Evolutionary conservation across 129 eudicot species (phyloP), one percentile per base, ranked within the genome.

Genomic region (Tagetes patula): DNA sequence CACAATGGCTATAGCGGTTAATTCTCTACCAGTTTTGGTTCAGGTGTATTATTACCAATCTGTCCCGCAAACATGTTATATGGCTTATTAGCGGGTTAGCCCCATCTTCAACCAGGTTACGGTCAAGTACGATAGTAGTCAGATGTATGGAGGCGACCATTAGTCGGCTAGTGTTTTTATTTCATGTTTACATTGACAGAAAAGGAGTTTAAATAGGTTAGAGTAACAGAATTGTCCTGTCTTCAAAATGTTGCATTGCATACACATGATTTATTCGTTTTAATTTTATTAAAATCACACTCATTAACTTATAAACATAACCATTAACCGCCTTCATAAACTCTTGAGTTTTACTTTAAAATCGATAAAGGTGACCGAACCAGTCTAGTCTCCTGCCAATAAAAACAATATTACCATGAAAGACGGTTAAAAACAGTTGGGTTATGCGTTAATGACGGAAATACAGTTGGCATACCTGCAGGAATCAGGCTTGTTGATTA

Each of bases 401-500:
- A 39, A 2, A 75, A 65, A 37, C 42, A 33, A 37, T 20, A 37
- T 60, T 46, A 73, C 31, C 38, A 47, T 2, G 52, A n/a, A 32
- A 20, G 20, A 13, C 13, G 39, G n/a, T 45, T 9, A 31, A 27
- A 41, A 43, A 0, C 1, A 32, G 27, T 73, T 60, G 10, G 10
- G 37, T 45, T 14, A 7, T 32, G 6, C 5, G 12, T 69, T 38
- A 37, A 3, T 32, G 5, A 9, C 4, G 72, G 3, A 75, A 33
- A 42, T 8, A 33, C 1, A 37, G 50, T 49, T 67, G 13, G 40
- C 65, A 33, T 36, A 54, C 68, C 62, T 61, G 70, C 69, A 69
- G 38, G 30, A 64, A 61, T 83, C 60, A 84, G 72, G 85, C 52
- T 32, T 34, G 36, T 47, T 81, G 80, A 45, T 81, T 81, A 84